Base-by-base conservation (phyloP, 2,329 filamentous ascomycete species). In the Trichoderma lentiforme region DNA sequence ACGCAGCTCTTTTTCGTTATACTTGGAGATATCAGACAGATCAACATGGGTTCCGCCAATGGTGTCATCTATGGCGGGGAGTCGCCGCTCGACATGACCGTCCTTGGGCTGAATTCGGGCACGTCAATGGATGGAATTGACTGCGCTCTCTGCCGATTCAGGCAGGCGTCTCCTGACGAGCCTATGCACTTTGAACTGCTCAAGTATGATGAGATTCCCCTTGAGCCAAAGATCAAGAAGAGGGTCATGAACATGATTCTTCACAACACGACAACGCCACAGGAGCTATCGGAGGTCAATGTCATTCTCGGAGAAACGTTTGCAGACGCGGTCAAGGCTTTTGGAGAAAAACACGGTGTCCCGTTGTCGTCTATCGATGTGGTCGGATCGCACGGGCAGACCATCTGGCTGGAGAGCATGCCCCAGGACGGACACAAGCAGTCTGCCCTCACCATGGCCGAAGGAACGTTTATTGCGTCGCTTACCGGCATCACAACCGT, bases 381-480 rank as follows among this genome's bases (percentile, higher is more conserved):
- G 26, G 83, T 90, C 47, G 87, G 87, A 28, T 88, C 86, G 3
- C 87, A 90, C 74, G 87, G 87, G 15, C 87, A 89, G 78, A 89
- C 87, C 11, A 87, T 88, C 74, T 89, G 86, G 86, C 80, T 88
- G 6, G 80, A 86, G 18, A 84, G 83, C 68, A 87, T 88, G 86
- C 86, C 87, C 0, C 82, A 85, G 65, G 71, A 75, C 30, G 84
- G 82, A 9, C 82, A 86, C 68, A 83, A 81, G 34, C 82, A 81
- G 53, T 85, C 84, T 53, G 84, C 86, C 18, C 78, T 89, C 64
- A 87, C 84, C 2, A 88, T 89, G 86, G 87, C 85, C 18, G 89
- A 90, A 76, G 88, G 87, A 21, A 81, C 83, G 3, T 82, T 89
- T 75, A 81, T 90, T 9, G 86, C 87, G 21, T 80, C 84, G 0